Base-by-base conservation (phyloP, 2,329 filamentous ascomycete genomes). In the Fusarium sp. region DNA sequence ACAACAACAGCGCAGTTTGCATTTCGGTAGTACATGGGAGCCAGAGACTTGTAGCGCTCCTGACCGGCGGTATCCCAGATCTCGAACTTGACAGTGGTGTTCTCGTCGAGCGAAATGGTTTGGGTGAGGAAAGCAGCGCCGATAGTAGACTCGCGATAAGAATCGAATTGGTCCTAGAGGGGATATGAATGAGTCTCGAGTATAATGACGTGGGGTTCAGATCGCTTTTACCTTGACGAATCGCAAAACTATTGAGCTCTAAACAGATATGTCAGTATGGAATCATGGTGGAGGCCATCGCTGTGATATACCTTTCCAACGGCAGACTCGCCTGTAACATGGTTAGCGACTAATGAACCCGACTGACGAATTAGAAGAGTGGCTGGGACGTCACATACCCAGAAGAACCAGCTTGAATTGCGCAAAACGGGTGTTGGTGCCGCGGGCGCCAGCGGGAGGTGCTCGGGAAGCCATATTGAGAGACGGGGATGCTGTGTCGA, bases 11-110 rank as follows among this genome's bases (percentile, higher is more conserved):
- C 96, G 86, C 96, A 98, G 90, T 99, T 98, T 78, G 97, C 97
- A 83, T 99, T 99, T 79, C 97, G 89, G 87, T 99, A 99, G 89
- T 99, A 99, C 96, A 99, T 99, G 79, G 96, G 96, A 37, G 96
- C 96, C 76, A 99, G 89, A 14, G 96, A 98, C 89, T 98, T 98
- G 90, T 98, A 99, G 81, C 97, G 92, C 86, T 99, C 96, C 87
- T 99, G 96, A 74, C 96, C 96, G 73, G 96, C 96, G 11, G 96
- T 99, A 85, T 98, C 95, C 95, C 96, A 99, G 82, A 99, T 99
- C 86, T 99, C 96, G 82, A 99, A 99, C 88, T 99, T 99, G 85
- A 99, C 96, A 66, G 96, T 99, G 69, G 96, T 98, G 85, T 92
- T 96, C 82, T 98, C 96, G 83, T 98, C 96, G 84, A 99, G 93